Percentiles rank a stretch among this genome's conserved stretches.
Evolutionary conservation across 192 early-diverging fungal species (phyloP).

Genomic region (Linnemannia hyalina): DNA sequence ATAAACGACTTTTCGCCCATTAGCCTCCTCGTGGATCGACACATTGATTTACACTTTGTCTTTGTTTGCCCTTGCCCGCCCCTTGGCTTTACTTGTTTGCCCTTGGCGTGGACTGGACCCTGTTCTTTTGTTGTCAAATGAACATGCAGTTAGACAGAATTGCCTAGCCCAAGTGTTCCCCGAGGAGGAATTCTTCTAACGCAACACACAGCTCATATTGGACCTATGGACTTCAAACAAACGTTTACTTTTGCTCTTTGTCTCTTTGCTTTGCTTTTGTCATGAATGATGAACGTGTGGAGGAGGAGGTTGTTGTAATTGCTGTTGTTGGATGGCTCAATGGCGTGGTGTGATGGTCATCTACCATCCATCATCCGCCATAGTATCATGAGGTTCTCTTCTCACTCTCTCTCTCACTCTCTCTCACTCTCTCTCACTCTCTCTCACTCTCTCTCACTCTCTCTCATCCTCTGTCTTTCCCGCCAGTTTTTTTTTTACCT

Average conservation of each 20-base stretch:
- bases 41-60: background rate
- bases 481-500: background rate
- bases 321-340: no score
- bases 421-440: background rate
- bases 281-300: no score
- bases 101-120: background rate
- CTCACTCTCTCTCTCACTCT: background rate
- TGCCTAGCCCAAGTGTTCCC: background rate
- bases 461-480: background rate
- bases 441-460: no score
- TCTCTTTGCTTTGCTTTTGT: no score
- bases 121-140: background rate
- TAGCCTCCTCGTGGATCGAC: conserved; percentile 2
- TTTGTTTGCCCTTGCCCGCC: no score
- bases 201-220: background rate
- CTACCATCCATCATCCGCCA: no score
- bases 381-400: no score
- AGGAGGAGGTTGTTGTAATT: no score
- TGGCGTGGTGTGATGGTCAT: no score
- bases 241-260: background rate
- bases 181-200: background rate
- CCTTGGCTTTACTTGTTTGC: background rate
- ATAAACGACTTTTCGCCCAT: background rate
- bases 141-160: background rate
- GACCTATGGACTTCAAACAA: background rate